These are phyloP conservation scores for Kwoniella heveanensis DNA, from an alignment of 768 basidiomycete species.

Conservation along the genomic window DNA sequence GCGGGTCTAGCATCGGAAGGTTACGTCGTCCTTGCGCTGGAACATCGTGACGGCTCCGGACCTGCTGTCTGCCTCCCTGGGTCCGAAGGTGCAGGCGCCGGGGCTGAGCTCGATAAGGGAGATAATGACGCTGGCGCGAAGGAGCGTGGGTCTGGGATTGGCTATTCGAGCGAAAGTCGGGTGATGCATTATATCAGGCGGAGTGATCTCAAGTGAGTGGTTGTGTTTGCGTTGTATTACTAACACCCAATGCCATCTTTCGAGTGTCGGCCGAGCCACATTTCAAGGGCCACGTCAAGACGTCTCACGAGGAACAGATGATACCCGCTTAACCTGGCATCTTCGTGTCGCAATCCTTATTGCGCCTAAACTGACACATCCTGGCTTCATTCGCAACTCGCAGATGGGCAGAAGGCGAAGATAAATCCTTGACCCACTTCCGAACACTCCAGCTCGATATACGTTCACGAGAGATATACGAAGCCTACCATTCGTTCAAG, in stretches of 20 bases:
- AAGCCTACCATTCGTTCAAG: slow-evolving; percentile 64
- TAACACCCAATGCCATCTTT: too few relatives aligned
- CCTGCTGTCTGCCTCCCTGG: slow-evolving; percentile 60
- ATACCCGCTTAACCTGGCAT: too few relatives aligned
- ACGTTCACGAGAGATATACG: slow-evolving; percentile 70
- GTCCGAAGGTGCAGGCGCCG: slow-evolving; percentile 50
- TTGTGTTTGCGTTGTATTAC: neutral
- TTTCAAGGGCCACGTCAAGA: too few relatives aligned
- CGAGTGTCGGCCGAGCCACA: too few relatives aligned
- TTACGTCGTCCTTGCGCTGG: slow-evolving; percentile 75
- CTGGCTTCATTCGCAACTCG: too few relatives aligned
- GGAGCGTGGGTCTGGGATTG: neutral
- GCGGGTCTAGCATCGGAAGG: slow-evolving; percentile 73
- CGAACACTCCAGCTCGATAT: slow-evolving; percentile 71
- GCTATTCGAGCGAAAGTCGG: slow-evolving; percentile 21
- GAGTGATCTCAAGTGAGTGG: slow-evolving; percentile 59
- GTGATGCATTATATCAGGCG: slow-evolving; percentile 63
- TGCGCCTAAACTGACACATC: too few relatives aligned
- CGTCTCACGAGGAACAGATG: too few relatives aligned
- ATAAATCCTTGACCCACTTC: slow-evolving; percentile 59
- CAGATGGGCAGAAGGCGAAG: slow-evolving; percentile 33
- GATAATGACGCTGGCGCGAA: too few relatives aligned
- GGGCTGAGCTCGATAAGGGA: slow-evolving; percentile 22
- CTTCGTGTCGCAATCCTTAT: too few relatives aligned
- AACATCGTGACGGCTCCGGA: slow-evolving; percentile 80